Percentiles rank a stretch among this genome's conserved stretches.
These are phyloP conservation scores for Spergularia azorica DNA, from an alignment of 179 eudicot genomes.

Conservation along the genomic window DNA sequence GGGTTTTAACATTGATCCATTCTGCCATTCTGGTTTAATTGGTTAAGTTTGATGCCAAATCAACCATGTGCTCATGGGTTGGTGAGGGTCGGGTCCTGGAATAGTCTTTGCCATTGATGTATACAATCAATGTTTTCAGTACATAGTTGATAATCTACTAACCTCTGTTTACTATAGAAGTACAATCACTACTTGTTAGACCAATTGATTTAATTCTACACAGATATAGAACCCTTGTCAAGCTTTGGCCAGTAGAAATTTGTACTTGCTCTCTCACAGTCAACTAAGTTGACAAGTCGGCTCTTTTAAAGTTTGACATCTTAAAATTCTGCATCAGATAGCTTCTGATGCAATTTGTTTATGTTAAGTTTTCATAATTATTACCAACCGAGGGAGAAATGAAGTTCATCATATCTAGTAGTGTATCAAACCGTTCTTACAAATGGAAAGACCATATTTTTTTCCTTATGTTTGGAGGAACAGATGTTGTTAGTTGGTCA, in stretches of 20 bases:
- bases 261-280: background rate
- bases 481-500: background rate
- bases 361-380: background rate
- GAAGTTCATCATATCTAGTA: background rate
- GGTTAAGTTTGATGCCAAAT: no score
- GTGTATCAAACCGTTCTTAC: background rate
- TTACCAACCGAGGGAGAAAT: background rate
- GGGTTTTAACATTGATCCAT: no score
- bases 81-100: background rate
- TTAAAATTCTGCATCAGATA: background rate
- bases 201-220: background rate
- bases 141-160: background rate
- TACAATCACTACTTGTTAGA: background rate
- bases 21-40: no score
- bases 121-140: background rate
- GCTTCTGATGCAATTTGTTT: background rate
- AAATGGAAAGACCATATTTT: background rate
- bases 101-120: background rate
- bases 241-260: background rate
- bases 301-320: background rate
- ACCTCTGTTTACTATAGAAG: background rate
- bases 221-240: background rate
- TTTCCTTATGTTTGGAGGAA: background rate
- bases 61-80: no score
- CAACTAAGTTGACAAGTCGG: background rate